These are phyloP conservation scores for Trichoderma virens DNA, from an alignment of 495 filamentous ascomycete genomes.

Conservation along the genomic window DNA sequence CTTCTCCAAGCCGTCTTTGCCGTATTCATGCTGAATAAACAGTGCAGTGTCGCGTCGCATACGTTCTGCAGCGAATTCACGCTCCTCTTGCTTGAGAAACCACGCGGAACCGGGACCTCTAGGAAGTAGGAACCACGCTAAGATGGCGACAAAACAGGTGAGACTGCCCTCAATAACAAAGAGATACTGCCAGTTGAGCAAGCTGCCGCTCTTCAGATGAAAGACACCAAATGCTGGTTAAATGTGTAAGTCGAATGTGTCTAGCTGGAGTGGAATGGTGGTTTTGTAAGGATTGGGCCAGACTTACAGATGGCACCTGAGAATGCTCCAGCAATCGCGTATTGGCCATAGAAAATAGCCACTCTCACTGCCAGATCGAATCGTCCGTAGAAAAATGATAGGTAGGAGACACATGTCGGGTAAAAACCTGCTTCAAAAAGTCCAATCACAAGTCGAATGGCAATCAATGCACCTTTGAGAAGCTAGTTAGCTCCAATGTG, in stretches of 20 bases:
- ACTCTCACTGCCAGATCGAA: conserved; percentile 47
- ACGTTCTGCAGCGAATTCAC: conserved; percentile 34
- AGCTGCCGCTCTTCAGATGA: conserved; percentile 18
- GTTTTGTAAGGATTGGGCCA: background rate
- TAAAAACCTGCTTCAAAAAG: conserved; percentile 44
- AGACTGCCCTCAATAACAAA: conserved; percentile 48
- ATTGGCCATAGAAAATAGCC: conserved; percentile 49
- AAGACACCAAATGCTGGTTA: conserved; percentile 22
- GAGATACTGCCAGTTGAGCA: conserved; percentile 48
- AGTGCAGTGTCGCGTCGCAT: conserved; percentile 22
- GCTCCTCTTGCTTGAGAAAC: conserved; percentile 43
- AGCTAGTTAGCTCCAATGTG: background rate
- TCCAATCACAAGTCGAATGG: conserved; percentile 19
- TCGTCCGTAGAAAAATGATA: conserved; percentile 47
- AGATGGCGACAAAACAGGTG: conserved; percentile 39
- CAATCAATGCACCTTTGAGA: conserved; percentile 13
- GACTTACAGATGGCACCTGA: conserved; percentile 34
- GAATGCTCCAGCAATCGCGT: conserved; percentile 49
- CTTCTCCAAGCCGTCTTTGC: conserved; percentile 17
- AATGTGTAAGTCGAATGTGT: background rate
- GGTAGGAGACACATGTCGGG: conserved; percentile 44
- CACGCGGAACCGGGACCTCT: conserved; percentile 42
- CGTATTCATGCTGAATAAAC: conserved; percentile 16
- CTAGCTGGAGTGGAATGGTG: background rate
- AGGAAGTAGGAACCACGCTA: conserved; percentile 45